Percentiles rank a stretch among this genome's conserved stretches.
These are phyloP conservation scores for Tricholomella constricta DNA, from an alignment of 768 basidiomycete genomes.

Conservation along the genomic window DNA sequence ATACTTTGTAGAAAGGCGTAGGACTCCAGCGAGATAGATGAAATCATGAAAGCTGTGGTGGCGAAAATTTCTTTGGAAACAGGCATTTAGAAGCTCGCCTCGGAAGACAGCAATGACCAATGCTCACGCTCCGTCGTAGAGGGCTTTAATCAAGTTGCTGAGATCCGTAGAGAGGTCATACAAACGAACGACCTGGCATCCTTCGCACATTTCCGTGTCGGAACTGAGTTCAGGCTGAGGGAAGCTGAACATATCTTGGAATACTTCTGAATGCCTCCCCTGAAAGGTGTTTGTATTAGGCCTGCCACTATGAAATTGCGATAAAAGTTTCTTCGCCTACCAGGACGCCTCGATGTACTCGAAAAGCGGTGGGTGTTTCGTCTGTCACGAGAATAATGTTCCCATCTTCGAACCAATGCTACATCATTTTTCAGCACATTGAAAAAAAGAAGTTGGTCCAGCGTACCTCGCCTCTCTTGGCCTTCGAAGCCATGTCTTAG, in stretches of 20 bases:
- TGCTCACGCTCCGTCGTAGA: constrained; percentile 61
- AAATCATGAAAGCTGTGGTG: constrained; percentile 51
- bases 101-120: neutral
- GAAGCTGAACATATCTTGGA: constrained; percentile 55
- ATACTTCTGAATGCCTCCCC: constrained; percentile 58
- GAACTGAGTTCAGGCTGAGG: constrained; percentile 35
- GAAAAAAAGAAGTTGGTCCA: neutral
- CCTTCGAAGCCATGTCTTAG: neutral
- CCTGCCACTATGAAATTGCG: neutral
- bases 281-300: constrained; percentile 20
- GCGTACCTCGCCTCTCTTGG: constrained; percentile 24
- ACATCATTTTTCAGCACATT: constrained; percentile 1
- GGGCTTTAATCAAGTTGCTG: constrained; percentile 49
- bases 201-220: constrained; percentile 39
- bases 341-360: constrained; percentile 51
- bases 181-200: constrained; percentile 54
- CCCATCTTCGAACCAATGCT: constrained; percentile 65
- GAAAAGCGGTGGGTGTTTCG: constrained; percentile 47
- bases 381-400: constrained; percentile 54
- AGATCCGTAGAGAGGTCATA: constrained; percentile 53
- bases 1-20: constrained; percentile 63
- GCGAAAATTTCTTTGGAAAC: constrained; percentile 34
- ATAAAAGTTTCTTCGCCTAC: constrained; percentile 21
- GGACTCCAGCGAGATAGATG: constrained; percentile 54
- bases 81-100: neutral